A percentile compares a stretch with the other conserved stretches of the same genome.
phyloP scores from a whole-genome alignment of 225 moss, liverwort and hornwort genomes.

The Asterella californica region DNA sequence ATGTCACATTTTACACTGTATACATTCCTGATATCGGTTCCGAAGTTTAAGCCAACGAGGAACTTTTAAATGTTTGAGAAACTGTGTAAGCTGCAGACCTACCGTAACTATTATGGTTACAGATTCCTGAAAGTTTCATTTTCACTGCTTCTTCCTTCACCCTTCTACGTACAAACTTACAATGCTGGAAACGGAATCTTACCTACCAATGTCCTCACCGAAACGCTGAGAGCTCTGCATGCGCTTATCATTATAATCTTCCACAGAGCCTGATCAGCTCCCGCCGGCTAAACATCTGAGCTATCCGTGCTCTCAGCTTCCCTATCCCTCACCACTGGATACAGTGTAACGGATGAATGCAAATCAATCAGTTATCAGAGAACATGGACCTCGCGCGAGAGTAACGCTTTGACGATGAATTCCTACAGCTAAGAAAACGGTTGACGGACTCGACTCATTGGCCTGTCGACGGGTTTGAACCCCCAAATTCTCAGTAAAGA shows the following conservation, averaged over 20 bases:
- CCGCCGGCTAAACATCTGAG: not conserved
- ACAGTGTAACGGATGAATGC: not conserved
- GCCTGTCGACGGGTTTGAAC: not conserved
- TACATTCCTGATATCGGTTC: too few species aligned
- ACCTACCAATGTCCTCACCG: not conserved
- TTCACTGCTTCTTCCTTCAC: too few species aligned
- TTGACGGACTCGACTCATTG: not conserved
- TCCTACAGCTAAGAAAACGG: not conserved
- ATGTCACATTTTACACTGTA: too few species aligned
- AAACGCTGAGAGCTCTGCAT: not conserved
- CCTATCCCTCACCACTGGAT: not conserved
- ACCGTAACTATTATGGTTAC: too few species aligned
- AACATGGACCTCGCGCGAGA: not conserved
- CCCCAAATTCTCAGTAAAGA: not conserved
- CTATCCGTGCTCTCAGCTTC: not conserved
- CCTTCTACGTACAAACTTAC: too few species aligned
- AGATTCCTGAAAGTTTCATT: too few species aligned
- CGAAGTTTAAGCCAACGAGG: too few species aligned
- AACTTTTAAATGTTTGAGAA: too few species aligned
- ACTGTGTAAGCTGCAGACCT: too few species aligned
- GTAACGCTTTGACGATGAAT: not conserved
- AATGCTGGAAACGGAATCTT: too few species aligned
- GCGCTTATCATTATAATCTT: not conserved
- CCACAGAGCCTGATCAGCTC: not conserved
- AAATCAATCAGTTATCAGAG: not conserved